Percentiles rank a stretch among this genome's conserved stretches.
Conservation (phyloP, 441 rosid genomes). For the Francoa sonchifolia region DNA sequence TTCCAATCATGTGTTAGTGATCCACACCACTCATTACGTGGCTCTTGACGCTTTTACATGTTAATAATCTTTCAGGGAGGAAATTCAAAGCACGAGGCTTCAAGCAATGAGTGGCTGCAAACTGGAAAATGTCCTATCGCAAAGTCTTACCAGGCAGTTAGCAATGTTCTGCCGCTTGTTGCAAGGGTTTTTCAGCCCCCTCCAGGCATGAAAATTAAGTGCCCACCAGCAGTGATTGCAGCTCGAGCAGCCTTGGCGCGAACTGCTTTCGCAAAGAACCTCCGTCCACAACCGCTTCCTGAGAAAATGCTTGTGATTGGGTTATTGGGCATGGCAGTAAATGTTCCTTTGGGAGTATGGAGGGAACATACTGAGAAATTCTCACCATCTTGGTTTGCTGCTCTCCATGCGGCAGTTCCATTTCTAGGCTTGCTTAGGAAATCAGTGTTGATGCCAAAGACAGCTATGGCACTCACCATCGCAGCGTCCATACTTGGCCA, state of each 20-base stretch:
- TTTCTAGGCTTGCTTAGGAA: constrained; percentile 62
- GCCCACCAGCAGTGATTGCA: constrained; percentile 49
- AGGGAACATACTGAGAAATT: constrained; percentile 59
- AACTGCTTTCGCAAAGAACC: constrained; percentile 57
- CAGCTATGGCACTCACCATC: constrained; percentile 65
- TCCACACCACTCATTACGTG: too few relatives aligned
- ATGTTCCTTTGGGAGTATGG: constrained; percentile 63
- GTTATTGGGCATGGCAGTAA: constrained; percentile 59
- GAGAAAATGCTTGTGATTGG: constrained; percentile 50
- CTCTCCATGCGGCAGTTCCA: constrained; percentile 71
- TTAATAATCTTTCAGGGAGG: too few relatives aligned
- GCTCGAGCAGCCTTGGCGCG: constrained; percentile 60
- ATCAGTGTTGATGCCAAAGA: constrained; percentile 55
- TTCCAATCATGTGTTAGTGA: too few relatives aligned
- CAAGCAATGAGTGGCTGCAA: constrained; percentile 56
- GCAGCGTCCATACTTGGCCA: constrained; percentile 63
- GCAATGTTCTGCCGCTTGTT: constrained; percentile 46
- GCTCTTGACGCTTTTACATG: too few relatives aligned
- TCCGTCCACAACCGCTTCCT: constrained; percentile 57
- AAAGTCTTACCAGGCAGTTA: constrained; percentile 51
- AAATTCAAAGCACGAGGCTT: constrained; percentile 46
- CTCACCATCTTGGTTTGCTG: constrained; percentile 54
- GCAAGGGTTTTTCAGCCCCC: constrained; percentile 58
- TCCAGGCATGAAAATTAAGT: constrained; percentile 36
- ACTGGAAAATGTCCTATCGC: constrained; percentile 65